Evolutionary conservation across 805 yeast species (phyloP).

Genomic region (Kazachstania bromeliacearum): DNA sequence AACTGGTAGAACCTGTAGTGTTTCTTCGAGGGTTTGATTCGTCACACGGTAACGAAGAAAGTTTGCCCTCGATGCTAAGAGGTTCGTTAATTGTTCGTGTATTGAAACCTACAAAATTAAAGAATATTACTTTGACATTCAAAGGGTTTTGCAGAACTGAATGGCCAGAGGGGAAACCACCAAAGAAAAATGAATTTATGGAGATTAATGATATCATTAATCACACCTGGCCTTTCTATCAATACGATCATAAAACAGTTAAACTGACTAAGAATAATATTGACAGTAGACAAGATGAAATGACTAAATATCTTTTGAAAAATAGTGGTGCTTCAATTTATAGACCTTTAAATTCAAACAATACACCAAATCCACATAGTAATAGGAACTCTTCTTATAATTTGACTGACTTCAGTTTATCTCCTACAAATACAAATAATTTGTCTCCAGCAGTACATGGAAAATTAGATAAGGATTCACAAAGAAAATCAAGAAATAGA

Average conservation of each 20-base stretch:
- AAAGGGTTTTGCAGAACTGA: slow-evolving; percentile 71
- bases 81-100: slow-evolving; percentile 70
- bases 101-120: slow-evolving; percentile 61
- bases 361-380: neutral
- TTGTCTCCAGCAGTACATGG: neutral
- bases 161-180: slow-evolving; percentile 98
- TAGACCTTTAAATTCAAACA: slow-evolving; percentile 11
- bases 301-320: slow-evolving; percentile 4
- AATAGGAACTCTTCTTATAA: neutral
- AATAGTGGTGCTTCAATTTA: slow-evolving; percentile 15
- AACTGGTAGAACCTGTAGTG: slow-evolving; percentile 70
- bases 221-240: slow-evolving; percentile 89
- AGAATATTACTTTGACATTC: slow-evolving; percentile 50
- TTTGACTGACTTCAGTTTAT: slow-evolving; percentile 2
- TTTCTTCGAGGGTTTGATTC: slow-evolving; percentile 69
- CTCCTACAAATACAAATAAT: slow-evolving; percentile 1
- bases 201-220: slow-evolving; percentile 60
- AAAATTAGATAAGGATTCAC: neutral
- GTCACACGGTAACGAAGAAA: slow-evolving; percentile 44
- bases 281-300: neutral
- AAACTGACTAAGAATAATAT: neutral
- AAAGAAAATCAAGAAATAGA: slow-evolving; percentile 7
- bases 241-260: slow-evolving; percentile 32
- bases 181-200: slow-evolving; percentile 55
- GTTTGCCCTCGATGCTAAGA: slow-evolving; percentile 72